Evolutionary conservation across 495 filamentous ascomycete species (phyloP), one percentile per base, ranked within the genome.

Genomic region (Neurospora sp.): DNA sequence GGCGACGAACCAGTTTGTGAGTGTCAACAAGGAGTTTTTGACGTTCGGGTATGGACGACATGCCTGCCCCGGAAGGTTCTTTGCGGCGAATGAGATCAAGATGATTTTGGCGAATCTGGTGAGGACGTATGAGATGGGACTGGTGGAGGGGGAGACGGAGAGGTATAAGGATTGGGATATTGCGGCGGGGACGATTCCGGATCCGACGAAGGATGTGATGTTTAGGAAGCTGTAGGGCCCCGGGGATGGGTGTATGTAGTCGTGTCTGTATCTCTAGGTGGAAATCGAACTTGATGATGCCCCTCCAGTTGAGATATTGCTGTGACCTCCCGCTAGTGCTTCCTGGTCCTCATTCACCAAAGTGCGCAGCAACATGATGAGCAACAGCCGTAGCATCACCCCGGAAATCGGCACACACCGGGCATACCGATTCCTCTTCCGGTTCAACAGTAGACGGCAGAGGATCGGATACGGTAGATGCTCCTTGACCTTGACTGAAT

Each of bases 31-130:
- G 2, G 75, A 82, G 6, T 77, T 81, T 69, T 48, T 87, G n/a
- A 78, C 77, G 3, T 90, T 88, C 70, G 88, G 88, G 0, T 82
- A 86, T 73, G 88, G 89, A 1, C 76, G 78, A 42, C 86, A 90
- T 71, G 87, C 89, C 0, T 90, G 88, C 76, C 89, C 89, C 0
- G 90, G 89, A 0, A 81, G 89, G 7, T 88, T 88, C 78, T 89
- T 90, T 62, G 88, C 86, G 0, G 80, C 81, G 4, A 83, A 82
- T 20, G 84, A 86, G 71, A 82, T 89, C 74, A 90, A 90, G 77
- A 81, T 86, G 39, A 84, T 90, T 39, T 69, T 91, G 35, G 86
- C 84, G 35, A 84, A 87, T 73, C 71, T 88, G 31, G 72, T 91
- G 40, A 75, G 88, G 44, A 84, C 85, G 69, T 91, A 89, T 71